Percentiles rank a stretch among this genome's conserved stretches.
These are phyloP conservation scores for Dryas octopetala DNA, from an alignment of 306 rosid species.

Conservation along the genomic window DNA sequence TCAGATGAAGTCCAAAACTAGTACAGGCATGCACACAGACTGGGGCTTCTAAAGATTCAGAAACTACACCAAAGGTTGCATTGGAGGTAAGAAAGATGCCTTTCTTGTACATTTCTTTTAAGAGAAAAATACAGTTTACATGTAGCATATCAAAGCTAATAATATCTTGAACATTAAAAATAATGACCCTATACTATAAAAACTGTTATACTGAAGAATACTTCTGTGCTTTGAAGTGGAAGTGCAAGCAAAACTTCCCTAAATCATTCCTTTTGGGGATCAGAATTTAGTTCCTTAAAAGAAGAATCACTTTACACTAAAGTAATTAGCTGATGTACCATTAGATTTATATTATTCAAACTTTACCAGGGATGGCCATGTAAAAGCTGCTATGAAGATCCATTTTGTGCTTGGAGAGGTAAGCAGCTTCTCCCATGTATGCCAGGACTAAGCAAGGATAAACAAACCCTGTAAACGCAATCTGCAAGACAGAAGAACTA, in stretches of 20 bases:
- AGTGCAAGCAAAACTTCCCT: background rate
- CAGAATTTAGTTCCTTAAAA: background rate
- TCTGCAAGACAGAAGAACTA: slow-evolving; percentile 12
- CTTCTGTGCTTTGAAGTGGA: background rate
- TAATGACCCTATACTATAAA: background rate
- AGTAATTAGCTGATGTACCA: background rate
- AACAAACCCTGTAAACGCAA: slow-evolving; percentile 25
- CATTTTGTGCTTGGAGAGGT: slow-evolving; percentile 27
- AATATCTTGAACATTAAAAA: background rate
- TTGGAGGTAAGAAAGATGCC: background rate
- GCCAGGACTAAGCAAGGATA: slow-evolving; percentile 33
- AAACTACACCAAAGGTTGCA: background rate
- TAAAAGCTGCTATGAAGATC: slow-evolving; percentile 26
- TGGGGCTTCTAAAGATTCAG: background rate
- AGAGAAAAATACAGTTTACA: background rate
- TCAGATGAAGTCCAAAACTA: background rate
- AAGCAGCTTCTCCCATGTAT: slow-evolving; percentile 40
- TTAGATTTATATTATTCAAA: background rate
- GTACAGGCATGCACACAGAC: background rate
- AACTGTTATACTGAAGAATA: background rate
- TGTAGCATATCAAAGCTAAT: background rate
- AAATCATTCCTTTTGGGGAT: background rate
- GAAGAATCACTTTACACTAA: background rate
- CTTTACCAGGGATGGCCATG: slow-evolving; percentile 31
- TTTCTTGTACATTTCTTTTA: background rate